A percentile compares a stretch with the other conserved stretches of the same genome.
phyloP scores from a whole-genome alignment of 257 asterid species.

The Nicotiana otophora region DNA sequence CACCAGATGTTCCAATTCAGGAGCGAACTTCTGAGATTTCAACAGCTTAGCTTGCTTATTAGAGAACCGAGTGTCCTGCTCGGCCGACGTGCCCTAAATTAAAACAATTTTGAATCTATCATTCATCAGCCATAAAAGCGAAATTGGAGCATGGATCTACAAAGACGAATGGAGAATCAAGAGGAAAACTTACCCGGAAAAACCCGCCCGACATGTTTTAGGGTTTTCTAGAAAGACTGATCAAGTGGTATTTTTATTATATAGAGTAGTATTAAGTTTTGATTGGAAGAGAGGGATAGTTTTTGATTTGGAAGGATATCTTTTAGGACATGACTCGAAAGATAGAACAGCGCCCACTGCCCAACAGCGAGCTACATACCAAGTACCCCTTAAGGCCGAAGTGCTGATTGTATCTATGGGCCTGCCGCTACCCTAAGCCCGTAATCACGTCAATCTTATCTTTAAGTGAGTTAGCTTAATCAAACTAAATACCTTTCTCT shows the following conservation, averaged over 20 bases:
- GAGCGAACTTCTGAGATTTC: conserved; percentile 91
- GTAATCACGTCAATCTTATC: not conserved
- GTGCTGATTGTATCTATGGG: not conserved
- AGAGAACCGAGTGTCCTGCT: conserved; percentile 97
- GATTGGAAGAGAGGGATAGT: not conserved
- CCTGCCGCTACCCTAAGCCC: not conserved
- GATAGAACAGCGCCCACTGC: not conserved
- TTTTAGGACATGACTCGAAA: not conserved
- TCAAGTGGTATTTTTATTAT: not conserved
- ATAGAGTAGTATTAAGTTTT: not conserved
- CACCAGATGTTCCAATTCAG: conserved; percentile 88
- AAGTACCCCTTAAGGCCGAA: not conserved
- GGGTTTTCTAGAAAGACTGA: conserved; percentile 40
- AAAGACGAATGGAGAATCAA: not conserved
- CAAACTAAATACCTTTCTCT: too few relatives aligned
- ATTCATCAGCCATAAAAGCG: not conserved
- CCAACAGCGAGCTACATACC: not conserved
- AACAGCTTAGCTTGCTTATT: conserved; percentile 94
- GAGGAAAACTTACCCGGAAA: conserved; percentile 56
- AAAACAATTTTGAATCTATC: not conserved
- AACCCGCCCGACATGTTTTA: conserved; percentile 90
- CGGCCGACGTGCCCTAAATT: conserved; percentile 94
- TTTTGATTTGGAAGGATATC: not conserved
- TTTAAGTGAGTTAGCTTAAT: too few relatives aligned
- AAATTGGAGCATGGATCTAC: not conserved